These are phyloP conservation scores for Rhododendron kiyosumense DNA, from an alignment of 148 eudicot species.

Conservation along the genomic window DNA sequence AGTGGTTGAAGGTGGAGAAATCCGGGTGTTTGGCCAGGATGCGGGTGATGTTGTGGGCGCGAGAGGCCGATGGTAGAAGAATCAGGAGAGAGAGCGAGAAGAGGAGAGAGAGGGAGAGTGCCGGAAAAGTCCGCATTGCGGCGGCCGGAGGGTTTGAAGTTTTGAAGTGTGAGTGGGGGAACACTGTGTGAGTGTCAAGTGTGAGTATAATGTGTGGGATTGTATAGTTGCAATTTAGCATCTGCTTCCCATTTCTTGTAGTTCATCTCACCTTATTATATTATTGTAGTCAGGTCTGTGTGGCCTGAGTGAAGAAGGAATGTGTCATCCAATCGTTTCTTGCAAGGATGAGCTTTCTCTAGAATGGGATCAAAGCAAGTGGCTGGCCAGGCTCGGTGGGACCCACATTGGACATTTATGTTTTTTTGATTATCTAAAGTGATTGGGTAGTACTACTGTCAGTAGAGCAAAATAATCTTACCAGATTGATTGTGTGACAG, in stretches of 20 bases:
- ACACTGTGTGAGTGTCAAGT: not conserved
- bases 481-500: not conserved
- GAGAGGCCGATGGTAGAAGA: slow-evolving; percentile 15
- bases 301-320: not conserved
- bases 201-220: too few species aligned
- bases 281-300: not conserved
- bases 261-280: not conserved
- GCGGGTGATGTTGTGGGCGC: slow-evolving; percentile 58
- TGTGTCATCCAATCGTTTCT: not conserved
- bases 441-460: not conserved
- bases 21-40: slow-evolving; percentile 53
- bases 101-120: not conserved
- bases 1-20: slow-evolving; percentile 66
- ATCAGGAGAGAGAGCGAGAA: slow-evolving; percentile 2
- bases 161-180: slow-evolving; percentile 3
- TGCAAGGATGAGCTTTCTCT: not conserved
- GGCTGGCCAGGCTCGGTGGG: not conserved
- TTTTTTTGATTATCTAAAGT: not conserved
- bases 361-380: not conserved
- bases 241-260: not conserved
- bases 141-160: not conserved
- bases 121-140: slow-evolving; percentile 12
- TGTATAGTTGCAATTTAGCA: not conserved
- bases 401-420: not conserved
- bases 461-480: not conserved